These are phyloP conservation scores for Amphirosellinia nigrospora DNA, from an alignment of 495 filamentous ascomycete species.

Conservation along the genomic window DNA sequence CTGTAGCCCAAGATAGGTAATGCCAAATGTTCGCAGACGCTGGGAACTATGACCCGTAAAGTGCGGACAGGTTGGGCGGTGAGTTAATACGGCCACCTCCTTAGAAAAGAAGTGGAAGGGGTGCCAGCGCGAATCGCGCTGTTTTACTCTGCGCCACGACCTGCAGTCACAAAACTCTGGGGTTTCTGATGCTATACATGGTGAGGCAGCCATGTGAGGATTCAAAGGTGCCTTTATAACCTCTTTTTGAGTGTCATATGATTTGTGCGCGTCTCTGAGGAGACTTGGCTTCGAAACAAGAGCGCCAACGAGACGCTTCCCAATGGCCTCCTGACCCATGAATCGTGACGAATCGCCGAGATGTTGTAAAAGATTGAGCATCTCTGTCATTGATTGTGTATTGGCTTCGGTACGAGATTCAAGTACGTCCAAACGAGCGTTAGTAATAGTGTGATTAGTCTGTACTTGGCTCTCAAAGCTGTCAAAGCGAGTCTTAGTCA, in stretches of 20 bases:
- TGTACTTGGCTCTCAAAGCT: neutral
- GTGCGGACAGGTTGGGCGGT: neutral
- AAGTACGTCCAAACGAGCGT: neutral
- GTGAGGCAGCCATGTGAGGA: neutral
- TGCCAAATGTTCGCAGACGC: neutral
- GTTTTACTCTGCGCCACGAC: neutral
- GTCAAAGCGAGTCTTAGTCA: neutral
- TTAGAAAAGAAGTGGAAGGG: neutral
- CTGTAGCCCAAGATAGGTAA: neutral
- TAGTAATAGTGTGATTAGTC: neutral
- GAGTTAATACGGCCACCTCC: neutral
- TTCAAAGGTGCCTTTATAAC: neutral
- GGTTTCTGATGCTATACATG: too few relatives aligned
- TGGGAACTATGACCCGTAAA: neutral
- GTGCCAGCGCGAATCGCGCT: neutral
- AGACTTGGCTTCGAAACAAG: slow-evolving; percentile 11
- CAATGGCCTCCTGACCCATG: neutral
- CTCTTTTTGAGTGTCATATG: neutral
- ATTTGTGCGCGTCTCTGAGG: neutral
- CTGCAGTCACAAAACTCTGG: neutral
- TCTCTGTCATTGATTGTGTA: neutral
- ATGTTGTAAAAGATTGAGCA: neutral
- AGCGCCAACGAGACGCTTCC: neutral
- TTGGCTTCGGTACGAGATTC: neutral
- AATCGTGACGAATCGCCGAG: neutral